Base-by-base conservation (phyloP, 139 green algal species). In the Picochlorum costavermella region DNA sequence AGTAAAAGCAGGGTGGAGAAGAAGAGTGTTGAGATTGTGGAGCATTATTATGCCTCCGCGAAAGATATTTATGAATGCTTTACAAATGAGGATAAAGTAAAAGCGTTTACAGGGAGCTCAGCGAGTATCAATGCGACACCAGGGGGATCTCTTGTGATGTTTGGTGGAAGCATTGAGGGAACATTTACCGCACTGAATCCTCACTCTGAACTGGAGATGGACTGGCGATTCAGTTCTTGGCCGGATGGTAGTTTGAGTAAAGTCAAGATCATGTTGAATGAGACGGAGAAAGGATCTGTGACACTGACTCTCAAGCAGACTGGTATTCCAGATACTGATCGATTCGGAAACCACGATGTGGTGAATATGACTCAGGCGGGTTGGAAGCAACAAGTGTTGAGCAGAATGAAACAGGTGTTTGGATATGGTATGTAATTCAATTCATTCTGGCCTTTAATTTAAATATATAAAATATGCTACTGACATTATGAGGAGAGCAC, bases 151-250 rank as follows among this genome's bases (percentile, higher is more conserved):
- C 85, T 92, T 50, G 73, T 43, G 31, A 84, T 89, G 78, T 92
- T 86, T 73, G 79, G 75, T 13, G 83, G 83, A 26, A 75, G 58
- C 25, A 73, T 91, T 56, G 33, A 78, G 49, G 89, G 83, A 14
- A 71, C 58, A 48, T 91, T 85, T 63, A 62, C 61, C 3, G 70
- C 90, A 75, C 63, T 96, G 51, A 17, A 75, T 61, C 58, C 81
- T 1, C 56, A 66, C 20, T 57, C 72, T 44, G 65, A 63, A 17
- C 59, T 96, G 11, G 70, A 72, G 1, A 77, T 95, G 79, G 65
- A 86, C 45, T 96, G 90, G 90, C 72, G 85, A 5, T 95, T 95
- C 71, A 92, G 70, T 66, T 91, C 75, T 50, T 96, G 90, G 90
- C 69, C 71, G 43, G 85, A 95, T 8, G 79, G 78, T 40, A 65